Conservation (phyloP, 116 monocot species). For the Cymodocea nodosa region DNA sequence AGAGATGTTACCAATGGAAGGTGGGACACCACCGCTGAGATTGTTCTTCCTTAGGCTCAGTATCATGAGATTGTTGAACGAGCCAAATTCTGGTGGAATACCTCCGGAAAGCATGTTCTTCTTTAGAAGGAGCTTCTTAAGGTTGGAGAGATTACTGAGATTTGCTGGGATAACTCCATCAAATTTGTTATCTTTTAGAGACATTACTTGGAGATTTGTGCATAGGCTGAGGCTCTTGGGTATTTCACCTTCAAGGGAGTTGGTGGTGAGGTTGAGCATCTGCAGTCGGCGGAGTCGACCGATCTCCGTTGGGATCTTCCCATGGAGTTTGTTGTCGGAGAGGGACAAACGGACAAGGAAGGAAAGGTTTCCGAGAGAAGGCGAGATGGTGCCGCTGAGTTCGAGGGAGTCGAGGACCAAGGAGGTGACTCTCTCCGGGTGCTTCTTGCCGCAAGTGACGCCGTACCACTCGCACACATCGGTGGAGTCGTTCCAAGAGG, state of each 20-base stretch:
- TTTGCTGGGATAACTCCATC: too few species aligned
- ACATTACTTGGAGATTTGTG: neutral
- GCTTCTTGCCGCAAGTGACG: neutral
- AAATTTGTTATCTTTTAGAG: neutral
- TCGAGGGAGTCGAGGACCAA: neutral
- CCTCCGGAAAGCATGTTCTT: neutral
- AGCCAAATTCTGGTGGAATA: neutral
- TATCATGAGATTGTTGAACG: neutral
- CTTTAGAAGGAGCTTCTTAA: too few species aligned
- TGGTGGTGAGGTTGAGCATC: neutral
- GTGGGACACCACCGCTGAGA: neutral
- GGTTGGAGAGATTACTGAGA: too few species aligned
- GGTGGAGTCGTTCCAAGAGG: conserved; percentile 7
- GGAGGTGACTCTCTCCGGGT: neutral
- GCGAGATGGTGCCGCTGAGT: conserved; percentile 25
- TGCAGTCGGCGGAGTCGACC: neutral
- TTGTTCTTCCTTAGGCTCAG: conserved; percentile 4
- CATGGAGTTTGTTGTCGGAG: conserved; percentile 1
- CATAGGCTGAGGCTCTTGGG: neutral
- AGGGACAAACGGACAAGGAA: conserved; percentile 1
- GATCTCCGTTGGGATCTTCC: neutral
- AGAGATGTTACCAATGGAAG: conserved; percentile 6
- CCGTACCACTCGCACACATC: conserved; percentile 7
- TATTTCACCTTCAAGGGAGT: neutral
- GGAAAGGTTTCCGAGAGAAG: conserved; percentile 20